Evolutionary conservation across 306 rosid genomes (phyloP).

Genomic region (Vigna angularis): DNA sequence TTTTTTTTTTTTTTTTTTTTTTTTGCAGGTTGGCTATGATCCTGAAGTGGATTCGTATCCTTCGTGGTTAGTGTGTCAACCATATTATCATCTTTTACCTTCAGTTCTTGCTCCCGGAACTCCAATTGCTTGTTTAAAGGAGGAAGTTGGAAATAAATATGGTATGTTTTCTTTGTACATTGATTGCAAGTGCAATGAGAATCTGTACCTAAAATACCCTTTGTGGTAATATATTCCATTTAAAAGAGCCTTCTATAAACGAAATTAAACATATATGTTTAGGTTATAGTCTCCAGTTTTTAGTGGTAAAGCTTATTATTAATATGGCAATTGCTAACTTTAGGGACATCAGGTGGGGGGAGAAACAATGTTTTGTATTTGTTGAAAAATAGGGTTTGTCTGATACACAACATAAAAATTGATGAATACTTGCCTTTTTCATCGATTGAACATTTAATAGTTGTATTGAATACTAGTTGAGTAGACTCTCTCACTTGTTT

Average conservation of each 20-base stretch:
- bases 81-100: conserved; percentile 80
- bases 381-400: background rate
- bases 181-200: background rate
- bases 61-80: conserved; percentile 78
- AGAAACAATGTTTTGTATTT: background rate
- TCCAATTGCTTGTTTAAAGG: conserved; percentile 71
- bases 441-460: background rate
- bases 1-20: background rate
- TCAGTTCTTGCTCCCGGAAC: conserved; percentile 87
- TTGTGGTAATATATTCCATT: background rate
- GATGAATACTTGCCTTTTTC: background rate
- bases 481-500: background rate
- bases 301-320: background rate
- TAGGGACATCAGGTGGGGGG: background rate
- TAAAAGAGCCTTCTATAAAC: conserved; percentile 26
- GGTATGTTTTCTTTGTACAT: conserved; percentile 53
- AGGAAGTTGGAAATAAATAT: conserved; percentile 56
- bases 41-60: conserved; percentile 89
- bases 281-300: too few species aligned
- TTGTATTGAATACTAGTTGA: background rate
- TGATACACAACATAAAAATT: background rate
- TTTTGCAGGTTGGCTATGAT: conserved; percentile 91
- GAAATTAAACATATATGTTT: background rate
- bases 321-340: background rate
- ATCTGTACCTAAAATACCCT: conserved; percentile 9